Percentiles rank a stretch among this genome's conserved stretches.
These are phyloP conservation scores for Penicillium crustosum DNA, from an alignment of 2,329 filamentous ascomycete genomes.

Conservation along the genomic window DNA sequence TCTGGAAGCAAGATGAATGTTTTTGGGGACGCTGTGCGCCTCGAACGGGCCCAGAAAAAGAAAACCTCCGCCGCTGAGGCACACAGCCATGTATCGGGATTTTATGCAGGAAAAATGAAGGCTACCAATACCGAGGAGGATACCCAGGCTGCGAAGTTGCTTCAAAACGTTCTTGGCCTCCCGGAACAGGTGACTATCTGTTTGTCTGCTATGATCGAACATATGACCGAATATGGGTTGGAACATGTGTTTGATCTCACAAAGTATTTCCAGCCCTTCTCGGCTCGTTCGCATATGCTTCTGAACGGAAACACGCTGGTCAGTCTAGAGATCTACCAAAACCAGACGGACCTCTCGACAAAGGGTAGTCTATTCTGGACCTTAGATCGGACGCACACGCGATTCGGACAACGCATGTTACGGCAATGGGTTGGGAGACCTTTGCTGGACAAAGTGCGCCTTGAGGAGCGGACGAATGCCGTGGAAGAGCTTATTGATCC, in stretches of 20 bases:
- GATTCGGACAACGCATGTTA: conserved; percentile 82
- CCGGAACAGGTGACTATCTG: conserved; percentile 87
- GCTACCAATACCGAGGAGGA: conserved; percentile 54
- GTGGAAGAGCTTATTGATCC: conserved; percentile 81
- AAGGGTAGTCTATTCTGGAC: conserved; percentile 95
- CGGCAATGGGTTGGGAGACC: conserved; percentile 95
- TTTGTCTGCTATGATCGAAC: conserved; percentile 92
- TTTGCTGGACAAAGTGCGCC: conserved; percentile 69
- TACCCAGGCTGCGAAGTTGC: conserved; percentile 61
- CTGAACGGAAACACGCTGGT: conserved; percentile 92
- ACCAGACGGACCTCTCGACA: conserved; percentile 80
- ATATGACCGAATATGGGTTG: conserved; percentile 86
- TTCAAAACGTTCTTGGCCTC: conserved; percentile 83
- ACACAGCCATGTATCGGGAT: conserved; percentile 84
- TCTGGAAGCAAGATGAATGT: conserved; percentile 87
- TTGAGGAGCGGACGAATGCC: conserved; percentile 78
- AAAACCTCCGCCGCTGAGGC: conserved; percentile 83
- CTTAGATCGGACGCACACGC: conserved; percentile 85
- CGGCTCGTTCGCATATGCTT: conserved; percentile 89
- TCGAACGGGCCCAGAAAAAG: conserved; percentile 73
- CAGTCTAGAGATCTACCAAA: conserved; percentile 92
- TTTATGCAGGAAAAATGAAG: conserved; percentile 86
- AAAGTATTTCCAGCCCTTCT: conserved; percentile 96
- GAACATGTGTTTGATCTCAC: conserved; percentile 95
- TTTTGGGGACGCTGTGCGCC: conserved; percentile 83